Evolutionary conservation across 805 yeast species (phyloP).

Genomic region (Hanseniaspora jakobsenii): DNA sequence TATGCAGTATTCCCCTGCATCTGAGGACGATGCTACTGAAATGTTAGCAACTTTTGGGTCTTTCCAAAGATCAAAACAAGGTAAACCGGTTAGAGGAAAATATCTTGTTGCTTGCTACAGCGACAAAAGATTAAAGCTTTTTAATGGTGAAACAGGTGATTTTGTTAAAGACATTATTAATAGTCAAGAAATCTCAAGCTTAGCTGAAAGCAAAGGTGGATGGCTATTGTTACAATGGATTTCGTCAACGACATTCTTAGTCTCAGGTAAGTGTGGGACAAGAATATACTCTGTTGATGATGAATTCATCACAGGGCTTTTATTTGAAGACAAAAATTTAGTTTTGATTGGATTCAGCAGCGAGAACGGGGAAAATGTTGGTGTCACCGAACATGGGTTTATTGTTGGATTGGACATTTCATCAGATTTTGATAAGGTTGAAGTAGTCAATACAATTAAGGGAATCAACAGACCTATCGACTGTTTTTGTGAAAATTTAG

Average conservation of each 20-base stretch:
- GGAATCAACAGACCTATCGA: constrained; percentile 5
- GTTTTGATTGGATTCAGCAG: background rate
- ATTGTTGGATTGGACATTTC: background rate
- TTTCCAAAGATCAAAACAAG: constrained; percentile 12
- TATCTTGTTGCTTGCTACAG: constrained; percentile 67
- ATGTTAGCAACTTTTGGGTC: constrained; percentile 9
- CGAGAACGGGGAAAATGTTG: background rate
- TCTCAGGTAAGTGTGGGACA: constrained; percentile 13
- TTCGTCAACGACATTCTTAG: background rate
- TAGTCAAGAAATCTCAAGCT: constrained; percentile 51
- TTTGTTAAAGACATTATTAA: constrained; percentile 38
- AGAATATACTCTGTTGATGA: constrained; percentile 4
- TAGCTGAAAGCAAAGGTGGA: constrained; percentile 45
- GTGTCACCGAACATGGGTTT: constrained; percentile 5
- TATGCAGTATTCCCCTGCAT: constrained; percentile 65
- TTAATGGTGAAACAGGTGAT: constrained; percentile 83
- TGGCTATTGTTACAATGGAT: constrained; percentile 10
- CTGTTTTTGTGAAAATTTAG: constrained; percentile 1
- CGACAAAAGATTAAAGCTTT: constrained; percentile 63
- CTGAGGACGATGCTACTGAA: constrained; percentile 33
- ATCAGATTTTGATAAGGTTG: background rate
- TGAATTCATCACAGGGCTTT: background rate
- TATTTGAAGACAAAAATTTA: background rate
- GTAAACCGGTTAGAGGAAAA: constrained; percentile 26
- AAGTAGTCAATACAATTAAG: background rate